Conservation (phyloP, 2,329 filamentous ascomycete species). For the Colletotrichum tropicicola region DNA sequence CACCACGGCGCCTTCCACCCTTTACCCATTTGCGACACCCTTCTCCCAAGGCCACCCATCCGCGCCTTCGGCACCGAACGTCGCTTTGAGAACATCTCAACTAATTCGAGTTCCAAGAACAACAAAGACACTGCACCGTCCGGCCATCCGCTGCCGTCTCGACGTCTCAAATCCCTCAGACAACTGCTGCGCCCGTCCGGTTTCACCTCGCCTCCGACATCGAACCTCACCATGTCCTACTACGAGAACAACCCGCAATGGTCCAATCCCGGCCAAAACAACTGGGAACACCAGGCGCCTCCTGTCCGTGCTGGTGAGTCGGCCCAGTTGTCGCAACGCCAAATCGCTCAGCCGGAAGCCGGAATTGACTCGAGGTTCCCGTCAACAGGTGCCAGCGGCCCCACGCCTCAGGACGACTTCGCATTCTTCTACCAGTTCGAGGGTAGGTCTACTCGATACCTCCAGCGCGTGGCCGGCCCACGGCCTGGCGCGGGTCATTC, state of each 20-base stretch:
- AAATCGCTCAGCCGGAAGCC: conserved; percentile 20
- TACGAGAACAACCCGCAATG: conserved; percentile 54
- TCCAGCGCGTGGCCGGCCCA: conserved; percentile 10
- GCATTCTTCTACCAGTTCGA: conserved; percentile 91
- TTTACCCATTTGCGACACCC: conserved; percentile 29
- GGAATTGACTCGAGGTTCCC: conserved; percentile 28
- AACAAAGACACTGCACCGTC: not conserved
- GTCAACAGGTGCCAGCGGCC: conserved; percentile 75
- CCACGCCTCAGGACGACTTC: conserved; percentile 77
- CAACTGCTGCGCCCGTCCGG: conserved; percentile 4
- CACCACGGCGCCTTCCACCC: conserved; percentile 29
- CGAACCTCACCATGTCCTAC: conserved; percentile 49
- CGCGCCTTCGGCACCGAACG: conserved; percentile 24
- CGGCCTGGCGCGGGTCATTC: not conserved
- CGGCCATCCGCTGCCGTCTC: not conserved
- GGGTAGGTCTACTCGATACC: conserved; percentile 67
- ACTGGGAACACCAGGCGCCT: conserved; percentile 57
- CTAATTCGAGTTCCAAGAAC: conserved; percentile 23
- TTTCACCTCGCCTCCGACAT: not conserved
- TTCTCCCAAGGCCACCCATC: conserved; percentile 21
- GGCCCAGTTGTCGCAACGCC: conserved; percentile 25
- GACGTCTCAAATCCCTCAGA: conserved; percentile 6
- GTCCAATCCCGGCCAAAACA: conserved; percentile 48
- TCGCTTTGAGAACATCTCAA: conserved; percentile 14
- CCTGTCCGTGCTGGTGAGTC: conserved; percentile 47